These are phyloP conservation scores for Mycena chlorophos DNA, from an alignment of 768 basidiomycete genomes.

Conservation along the genomic window DNA sequence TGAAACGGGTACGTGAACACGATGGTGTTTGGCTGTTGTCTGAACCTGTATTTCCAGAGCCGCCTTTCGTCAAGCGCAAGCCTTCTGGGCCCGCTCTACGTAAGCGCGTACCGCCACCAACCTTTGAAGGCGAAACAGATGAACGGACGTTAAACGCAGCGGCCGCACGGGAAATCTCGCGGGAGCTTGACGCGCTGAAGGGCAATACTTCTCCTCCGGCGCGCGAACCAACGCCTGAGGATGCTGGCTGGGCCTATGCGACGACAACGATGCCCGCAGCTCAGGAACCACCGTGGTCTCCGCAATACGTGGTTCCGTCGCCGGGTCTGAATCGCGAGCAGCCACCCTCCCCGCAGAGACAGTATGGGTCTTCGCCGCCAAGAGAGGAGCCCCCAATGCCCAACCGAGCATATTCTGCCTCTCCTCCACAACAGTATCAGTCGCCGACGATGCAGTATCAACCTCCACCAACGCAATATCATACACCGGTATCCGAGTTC, in stretches of 20 bases:
- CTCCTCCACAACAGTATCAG: slow-evolving; percentile 9
- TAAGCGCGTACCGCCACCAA: slow-evolving; percentile 39
- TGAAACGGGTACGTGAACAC: slow-evolving; percentile 18
- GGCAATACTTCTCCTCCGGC: slow-evolving; percentile 27
- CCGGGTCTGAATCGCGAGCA: slow-evolving; percentile 8
- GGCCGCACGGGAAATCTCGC: slow-evolving; percentile 65
- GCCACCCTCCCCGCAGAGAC: slow-evolving; percentile 4
- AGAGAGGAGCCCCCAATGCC: background rate
- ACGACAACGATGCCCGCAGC: slow-evolving; percentile 19
- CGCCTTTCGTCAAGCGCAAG: slow-evolving; percentile 14
- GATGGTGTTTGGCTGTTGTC: background rate
- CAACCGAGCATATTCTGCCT: background rate
- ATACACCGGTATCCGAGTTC: no score
- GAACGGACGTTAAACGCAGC: slow-evolving; percentile 62
- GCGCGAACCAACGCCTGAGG: slow-evolving; percentile 1
- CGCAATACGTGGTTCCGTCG: background rate
- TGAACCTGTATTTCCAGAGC: background rate
- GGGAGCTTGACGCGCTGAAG: slow-evolving; percentile 61
- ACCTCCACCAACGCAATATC: background rate
- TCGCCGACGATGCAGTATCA: background rate
- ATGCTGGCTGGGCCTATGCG: slow-evolving; percentile 8
- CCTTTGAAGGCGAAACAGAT: slow-evolving; percentile 43
- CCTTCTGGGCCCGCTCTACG: slow-evolving; percentile 3
- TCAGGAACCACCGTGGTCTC: slow-evolving; percentile 2
- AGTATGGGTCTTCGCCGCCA: slow-evolving; percentile 8